phyloP scores from a whole-genome alignment of 1,284 basidiomycete genomes.

The Cryptococcus deneoformans region DNA sequence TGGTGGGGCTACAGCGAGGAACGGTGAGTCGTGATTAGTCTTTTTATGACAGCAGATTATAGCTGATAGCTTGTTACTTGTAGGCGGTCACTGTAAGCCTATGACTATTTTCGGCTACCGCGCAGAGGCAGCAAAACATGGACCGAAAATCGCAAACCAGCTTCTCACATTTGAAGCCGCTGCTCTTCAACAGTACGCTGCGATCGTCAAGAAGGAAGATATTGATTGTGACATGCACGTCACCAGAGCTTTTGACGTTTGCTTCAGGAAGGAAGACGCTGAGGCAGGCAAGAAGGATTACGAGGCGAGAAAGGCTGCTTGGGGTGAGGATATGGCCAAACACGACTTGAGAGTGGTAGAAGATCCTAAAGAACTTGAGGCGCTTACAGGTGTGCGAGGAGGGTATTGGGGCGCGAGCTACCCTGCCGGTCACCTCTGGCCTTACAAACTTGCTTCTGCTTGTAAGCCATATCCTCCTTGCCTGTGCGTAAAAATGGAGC shows the following conservation, averaged over 20 bases:
- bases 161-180: constrained; percentile 22
- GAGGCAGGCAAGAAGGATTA: constrained; percentile 13
- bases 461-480: constrained; percentile 12
- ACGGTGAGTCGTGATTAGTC: constrained; percentile 21
- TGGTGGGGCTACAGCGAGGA: constrained; percentile 39
- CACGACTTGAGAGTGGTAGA: constrained; percentile 16
- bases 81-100: constrained; percentile 41
- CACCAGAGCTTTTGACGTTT: constrained; percentile 34
- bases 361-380: constrained; percentile 16
- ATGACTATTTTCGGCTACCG: constrained; percentile 37
- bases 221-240: constrained; percentile 38
- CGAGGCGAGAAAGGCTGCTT: constrained; percentile 14
- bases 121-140: constrained; percentile 24
- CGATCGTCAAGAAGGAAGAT: constrained; percentile 21
- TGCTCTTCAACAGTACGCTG: constrained; percentile 20
- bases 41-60: background rate
- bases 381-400: constrained; percentile 20
- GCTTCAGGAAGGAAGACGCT: constrained; percentile 21
- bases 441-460: constrained; percentile 28
- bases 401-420: constrained; percentile 23
- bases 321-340: constrained; percentile 5
- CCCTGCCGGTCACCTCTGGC: constrained; percentile 33
- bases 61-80: background rate
- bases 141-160: constrained; percentile 26
- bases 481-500: background rate